These are phyloP conservation scores for Fraxinus baroniana DNA, from an alignment of 305 asterid species.

Conservation along the genomic window DNA sequence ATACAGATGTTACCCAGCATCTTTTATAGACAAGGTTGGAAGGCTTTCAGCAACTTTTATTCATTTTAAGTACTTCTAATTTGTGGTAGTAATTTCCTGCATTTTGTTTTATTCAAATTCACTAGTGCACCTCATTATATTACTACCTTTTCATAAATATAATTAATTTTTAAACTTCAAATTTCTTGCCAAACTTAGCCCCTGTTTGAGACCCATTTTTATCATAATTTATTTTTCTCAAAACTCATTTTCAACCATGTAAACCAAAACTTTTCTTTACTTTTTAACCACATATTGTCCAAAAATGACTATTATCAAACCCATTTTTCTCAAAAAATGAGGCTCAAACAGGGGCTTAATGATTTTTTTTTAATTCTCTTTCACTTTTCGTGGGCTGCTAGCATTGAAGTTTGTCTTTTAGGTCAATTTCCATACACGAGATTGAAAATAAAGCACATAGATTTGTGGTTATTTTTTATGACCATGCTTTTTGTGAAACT, in stretches of 20 bases:
- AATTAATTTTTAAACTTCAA: background rate
- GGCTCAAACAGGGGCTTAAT: background rate
- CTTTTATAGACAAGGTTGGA: conserved; percentile 94
- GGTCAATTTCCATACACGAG: background rate
- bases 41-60: conserved; percentile 5
- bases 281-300: background rate
- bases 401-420: background rate
- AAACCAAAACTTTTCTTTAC: too few species aligned
- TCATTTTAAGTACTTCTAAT: background rate
- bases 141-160: background rate
- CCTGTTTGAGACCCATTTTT: background rate
- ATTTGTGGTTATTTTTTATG: background rate
- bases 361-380: background rate
- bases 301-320: background rate
- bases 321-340: background rate
- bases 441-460: background rate
- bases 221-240: background rate
- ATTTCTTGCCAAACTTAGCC: background rate
- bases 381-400: background rate
- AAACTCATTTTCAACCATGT: background rate
- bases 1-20: conserved; percentile 91
- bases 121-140: background rate
- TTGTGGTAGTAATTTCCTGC: background rate
- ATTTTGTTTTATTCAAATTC: background rate
- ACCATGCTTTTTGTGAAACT: background rate